Evolutionary conservation across 1,284 basidiomycete genomes (phyloP).

Genomic region (Mycena sp.): DNA sequence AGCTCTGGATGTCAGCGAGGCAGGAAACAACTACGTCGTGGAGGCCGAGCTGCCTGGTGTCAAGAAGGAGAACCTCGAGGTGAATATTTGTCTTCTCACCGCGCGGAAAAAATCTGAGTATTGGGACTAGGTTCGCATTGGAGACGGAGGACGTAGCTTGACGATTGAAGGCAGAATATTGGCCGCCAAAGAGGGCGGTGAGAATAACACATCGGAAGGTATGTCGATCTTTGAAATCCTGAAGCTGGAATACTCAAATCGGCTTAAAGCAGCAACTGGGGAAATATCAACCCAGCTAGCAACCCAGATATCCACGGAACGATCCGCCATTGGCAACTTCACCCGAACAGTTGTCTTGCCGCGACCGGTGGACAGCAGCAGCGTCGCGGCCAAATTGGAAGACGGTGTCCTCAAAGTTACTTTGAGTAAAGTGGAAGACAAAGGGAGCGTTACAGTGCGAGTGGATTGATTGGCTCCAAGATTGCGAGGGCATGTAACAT

Average conservation of each 20-base stretch:
- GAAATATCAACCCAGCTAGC: slow-evolving; percentile 59
- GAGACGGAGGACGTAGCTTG: slow-evolving; percentile 74
- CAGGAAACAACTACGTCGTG: slow-evolving; percentile 72
- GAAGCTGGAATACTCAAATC: slow-evolving; percentile 17
- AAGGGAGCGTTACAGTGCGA: slow-evolving; percentile 55
- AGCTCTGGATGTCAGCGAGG: slow-evolving; percentile 74
- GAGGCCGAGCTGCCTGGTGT: slow-evolving; percentile 85
- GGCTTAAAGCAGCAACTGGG: slow-evolving; percentile 39
- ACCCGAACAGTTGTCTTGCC: slow-evolving; percentile 79
- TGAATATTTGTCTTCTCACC: too few species aligned
- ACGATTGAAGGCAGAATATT: slow-evolving; percentile 75
- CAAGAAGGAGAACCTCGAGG: slow-evolving; percentile 78
- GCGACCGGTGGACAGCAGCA: slow-evolving; percentile 65
- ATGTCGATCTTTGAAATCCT: slow-evolving; percentile 25
- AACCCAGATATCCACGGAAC: slow-evolving; percentile 67
- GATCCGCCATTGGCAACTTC: slow-evolving; percentile 69
- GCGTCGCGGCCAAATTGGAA: slow-evolving; percentile 71
- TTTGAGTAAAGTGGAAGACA: slow-evolving; percentile 71
- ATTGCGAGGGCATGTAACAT: not conserved
- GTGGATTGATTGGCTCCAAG: slow-evolving; percentile 44
- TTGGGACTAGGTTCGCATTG: slow-evolving; percentile 59
- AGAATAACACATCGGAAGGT: slow-evolving; percentile 44
- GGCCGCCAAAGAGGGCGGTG: slow-evolving; percentile 44
- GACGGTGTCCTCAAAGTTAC: slow-evolving; percentile 77
- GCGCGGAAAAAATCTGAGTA: too few species aligned